These are phyloP conservation scores for Penicillium sp. DNA, from an alignment of 2,329 filamentous ascomycete genomes.

Conservation along the genomic window DNA sequence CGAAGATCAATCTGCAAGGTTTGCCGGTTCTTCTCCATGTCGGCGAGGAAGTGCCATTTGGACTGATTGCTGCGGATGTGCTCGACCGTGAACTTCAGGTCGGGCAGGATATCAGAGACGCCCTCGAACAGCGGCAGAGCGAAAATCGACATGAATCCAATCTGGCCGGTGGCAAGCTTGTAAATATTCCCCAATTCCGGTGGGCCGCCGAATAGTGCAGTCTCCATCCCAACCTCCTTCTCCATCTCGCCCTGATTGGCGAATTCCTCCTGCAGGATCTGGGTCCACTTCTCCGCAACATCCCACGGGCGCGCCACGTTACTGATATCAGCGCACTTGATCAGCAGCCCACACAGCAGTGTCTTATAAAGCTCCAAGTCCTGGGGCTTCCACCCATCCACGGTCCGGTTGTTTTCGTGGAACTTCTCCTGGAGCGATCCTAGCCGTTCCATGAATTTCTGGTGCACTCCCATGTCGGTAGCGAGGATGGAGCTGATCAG, in stretches of 20 bases:
- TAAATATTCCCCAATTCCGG: slow-evolving; percentile 73
- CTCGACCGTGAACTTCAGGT: slow-evolving; percentile 71
- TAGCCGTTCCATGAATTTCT: slow-evolving; percentile 88
- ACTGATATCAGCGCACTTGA: slow-evolving; percentile 97
- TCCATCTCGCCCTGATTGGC: slow-evolving; percentile 90
- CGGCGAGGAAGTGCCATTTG: slow-evolving; percentile 50
- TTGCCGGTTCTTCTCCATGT: slow-evolving; percentile 24
- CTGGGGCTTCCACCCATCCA: slow-evolving; percentile 68
- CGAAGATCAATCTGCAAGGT: slow-evolving; percentile 19
- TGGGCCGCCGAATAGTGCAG: slow-evolving; percentile 70
- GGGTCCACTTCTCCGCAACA: slow-evolving; percentile 78
- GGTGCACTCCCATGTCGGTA: slow-evolving; percentile 95
- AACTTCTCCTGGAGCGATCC: slow-evolving; percentile 72
- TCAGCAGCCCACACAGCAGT: slow-evolving; percentile 77
- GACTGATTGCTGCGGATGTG: slow-evolving; percentile 70
- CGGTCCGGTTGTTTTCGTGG: slow-evolving; percentile 52
- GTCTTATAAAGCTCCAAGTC: slow-evolving; percentile 67
- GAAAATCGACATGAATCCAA: slow-evolving; percentile 94
- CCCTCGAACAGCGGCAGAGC: slow-evolving; percentile 84
- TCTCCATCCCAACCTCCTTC: slow-evolving; percentile 74
- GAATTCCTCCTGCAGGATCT: slow-evolving; percentile 91
- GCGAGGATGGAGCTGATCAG: slow-evolving; percentile 98
- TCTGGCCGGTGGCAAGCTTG: slow-evolving; percentile 76
- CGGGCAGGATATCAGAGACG: slow-evolving; percentile 74
- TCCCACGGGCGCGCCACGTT: slow-evolving; percentile 84